Evolutionary conservation across 2,329 filamentous ascomycete species (phyloP), one percentile per base, ranked within the genome.

Genomic region (Paraphaeosphaeria minitans): DNA sequence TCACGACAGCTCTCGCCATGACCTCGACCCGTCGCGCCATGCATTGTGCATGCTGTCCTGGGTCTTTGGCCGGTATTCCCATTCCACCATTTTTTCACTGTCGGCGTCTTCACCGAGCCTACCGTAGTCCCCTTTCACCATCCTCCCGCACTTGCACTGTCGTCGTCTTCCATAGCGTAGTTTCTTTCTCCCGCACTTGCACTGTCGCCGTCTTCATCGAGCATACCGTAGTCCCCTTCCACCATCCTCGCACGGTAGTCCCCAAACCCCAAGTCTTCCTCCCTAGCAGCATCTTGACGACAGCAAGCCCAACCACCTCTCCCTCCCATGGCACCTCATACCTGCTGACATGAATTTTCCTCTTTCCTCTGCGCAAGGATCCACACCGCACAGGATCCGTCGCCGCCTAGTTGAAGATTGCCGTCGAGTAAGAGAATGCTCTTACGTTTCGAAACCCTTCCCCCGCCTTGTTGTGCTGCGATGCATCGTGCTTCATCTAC

Each of bases 371-470:
- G 67, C 67, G 24, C 68, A 64, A 53, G 53, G 60, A 60, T 62
- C 60, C 54, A n/a, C 37, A 8, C 37, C 19, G 66, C 67, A 68
- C 65, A 53, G 54, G 60, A 60, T 62, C 60, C 54, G 56, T 58
- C 37, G 58, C 66, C 65, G 66, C 53, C 60, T 61, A 53, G 54
- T 21, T 27, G 49, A 22, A n/a, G n/a, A 19, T 67, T 37, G 65
- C 66, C 57, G 61, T 68, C 58, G 51, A 61, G 50, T 62, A 63
- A 50, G 66, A 61, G 66, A 62, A 72, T 71, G 71, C 65, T 74
- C 58, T 75, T 75, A 75, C 73, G 73, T 75, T 70, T 75, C 58
- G 56, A 71, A 71, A 74, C 67, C 66, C 58, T 73, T 74, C 71
- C 72, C 72, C 70, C 72, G 71, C 57, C 57, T 49, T 41, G 48